Evolutionary conservation across 2,329 filamentous ascomycete species (phyloP), one percentile per base, ranked within the genome.

Genomic region (Penicillium thymicola): DNA sequence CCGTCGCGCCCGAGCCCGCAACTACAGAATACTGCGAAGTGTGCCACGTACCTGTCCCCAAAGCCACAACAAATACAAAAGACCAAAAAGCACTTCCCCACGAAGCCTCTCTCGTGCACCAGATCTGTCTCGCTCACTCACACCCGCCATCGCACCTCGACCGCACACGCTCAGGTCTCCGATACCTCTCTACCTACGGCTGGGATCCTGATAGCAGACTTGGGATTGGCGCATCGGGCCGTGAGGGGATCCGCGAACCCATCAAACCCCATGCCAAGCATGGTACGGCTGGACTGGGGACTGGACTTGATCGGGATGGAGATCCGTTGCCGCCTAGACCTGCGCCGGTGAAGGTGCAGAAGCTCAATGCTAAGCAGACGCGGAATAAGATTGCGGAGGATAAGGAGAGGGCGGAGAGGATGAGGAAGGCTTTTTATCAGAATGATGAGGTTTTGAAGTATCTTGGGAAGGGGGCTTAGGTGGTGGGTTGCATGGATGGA

Each of bases 371-470:
- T n/a, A 89, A 87, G 65, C 84, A 89, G 72, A 79, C 87, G 38
- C 81, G 85, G 65, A 85, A 84, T 70, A 73, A 81, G 68, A 85
- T 84, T 3, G 75, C 78, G 42, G 83, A 86, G 60, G 85, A 87
- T 55, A 87, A 80, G 74, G 85, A 76, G 70, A 86, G 79, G 59
- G 79, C 81, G 18, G 83, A 89, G 58, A 85, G 76, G 66, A 71
- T 96, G 57, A 81, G 86, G 61, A 80, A 85, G 64, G 81, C 89
- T 75, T 88, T 96, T 60, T 93, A 89, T 73, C 82, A 84, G 21
- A 86, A 84, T 62, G 82, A 89, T n/a, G 88, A 93, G 62, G 77
- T 95, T 53, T 85, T 92, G 66, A 85, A 81, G 67, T 94, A 95
- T 70, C 74, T 95, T 18, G 83, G 86, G 18, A 65, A 62, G 16